Percentiles rank a stretch among this genome's conserved stretches.
phyloP scores from a whole-genome alignment of 768 basidiomycete species.

The Pluteus cervinus region DNA sequence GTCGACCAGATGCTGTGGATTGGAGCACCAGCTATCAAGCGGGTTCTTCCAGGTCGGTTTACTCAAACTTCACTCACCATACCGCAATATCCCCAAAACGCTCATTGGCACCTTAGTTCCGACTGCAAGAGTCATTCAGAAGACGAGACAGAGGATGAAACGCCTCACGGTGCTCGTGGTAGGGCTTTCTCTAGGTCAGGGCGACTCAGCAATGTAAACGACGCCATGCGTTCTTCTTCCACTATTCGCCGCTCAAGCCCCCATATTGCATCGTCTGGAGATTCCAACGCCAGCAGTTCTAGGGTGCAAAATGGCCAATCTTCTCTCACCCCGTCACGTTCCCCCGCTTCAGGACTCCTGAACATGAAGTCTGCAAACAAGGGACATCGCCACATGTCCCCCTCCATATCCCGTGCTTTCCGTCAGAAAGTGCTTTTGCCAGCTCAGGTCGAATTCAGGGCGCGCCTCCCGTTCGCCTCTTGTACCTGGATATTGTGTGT shows the following conservation, averaged over 20 bases:
- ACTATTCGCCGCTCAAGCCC: conserved; percentile 24
- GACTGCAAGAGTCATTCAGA: conserved; percentile 46
- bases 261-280: conserved; percentile 32
- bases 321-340: conserved; percentile 69
- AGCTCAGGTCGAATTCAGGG: conserved; percentile 35
- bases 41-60: conserved; percentile 71
- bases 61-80: background rate
- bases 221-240: too few relatives aligned
- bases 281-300: conserved; percentile 29
- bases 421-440: conserved; percentile 43
- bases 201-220: too few relatives aligned
- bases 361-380: conserved; percentile 26
- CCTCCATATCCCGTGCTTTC: conserved; percentile 34
- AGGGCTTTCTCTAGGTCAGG: conserved; percentile 33
- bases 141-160: conserved; percentile 55
- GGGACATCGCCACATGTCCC: conserved; percentile 30
- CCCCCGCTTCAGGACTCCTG: conserved; percentile 42
- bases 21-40: conserved; percentile 88
- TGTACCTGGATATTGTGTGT: conserved; percentile 44
- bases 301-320: conserved; percentile 27
- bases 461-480: conserved; percentile 37
- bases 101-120: conserved; percentile 30
- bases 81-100: conserved; percentile 1
- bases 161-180: conserved; percentile 33
- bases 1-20: conserved; percentile 32